These are phyloP conservation scores for Lachancea dasiensis DNA, from an alignment of 805 yeast species.

Conservation along the genomic window DNA sequence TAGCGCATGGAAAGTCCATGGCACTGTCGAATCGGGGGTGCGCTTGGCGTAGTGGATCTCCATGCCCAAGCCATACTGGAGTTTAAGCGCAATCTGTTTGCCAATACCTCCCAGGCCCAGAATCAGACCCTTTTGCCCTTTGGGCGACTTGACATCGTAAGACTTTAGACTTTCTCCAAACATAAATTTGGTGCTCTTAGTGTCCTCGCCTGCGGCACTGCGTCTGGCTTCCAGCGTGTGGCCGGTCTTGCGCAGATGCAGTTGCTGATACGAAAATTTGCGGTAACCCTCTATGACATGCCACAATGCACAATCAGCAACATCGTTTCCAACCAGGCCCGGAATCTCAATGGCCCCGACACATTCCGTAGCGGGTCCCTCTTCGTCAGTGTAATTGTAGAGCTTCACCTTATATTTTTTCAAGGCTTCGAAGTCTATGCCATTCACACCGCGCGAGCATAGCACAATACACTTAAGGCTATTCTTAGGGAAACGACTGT, in stretches of 20 bases:
- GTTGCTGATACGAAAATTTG: conserved; percentile 38
- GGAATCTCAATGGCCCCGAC: conserved; percentile 5
- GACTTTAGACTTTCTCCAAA: conserved; percentile 35
- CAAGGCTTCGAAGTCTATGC: conserved; percentile 41
- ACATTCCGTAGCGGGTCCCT: conserved; percentile 4
- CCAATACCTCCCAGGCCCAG: conserved; percentile 63
- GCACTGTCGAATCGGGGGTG: conserved; percentile 24
- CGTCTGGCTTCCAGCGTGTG: conserved; percentile 40
- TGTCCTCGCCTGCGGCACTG: conserved; percentile 25
- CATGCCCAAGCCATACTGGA: conserved; percentile 49
- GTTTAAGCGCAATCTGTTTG: conserved; percentile 44
- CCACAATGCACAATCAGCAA: conserved; percentile 58
- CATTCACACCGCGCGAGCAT: conserved; percentile 55
- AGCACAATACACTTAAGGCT: conserved; percentile 43
- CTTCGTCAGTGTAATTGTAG: conserved; percentile 36
- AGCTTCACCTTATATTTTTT: conserved; percentile 36
- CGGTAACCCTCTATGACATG: conserved; percentile 51
- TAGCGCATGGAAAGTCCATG: conserved; percentile 34
- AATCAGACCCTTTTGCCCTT: conserved; percentile 46
- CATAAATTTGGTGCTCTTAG: conserved; percentile 29
- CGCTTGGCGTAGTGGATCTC: conserved; percentile 51
- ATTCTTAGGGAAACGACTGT: conserved; percentile 34
- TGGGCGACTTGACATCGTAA: conserved; percentile 39
- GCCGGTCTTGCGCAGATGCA: conserved; percentile 27
- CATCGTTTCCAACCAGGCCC: conserved; percentile 52